Evolutionary conservation across 2,329 filamentous ascomycete genomes (phyloP).

Genomic region (Ophiostoma ulmi): DNA sequence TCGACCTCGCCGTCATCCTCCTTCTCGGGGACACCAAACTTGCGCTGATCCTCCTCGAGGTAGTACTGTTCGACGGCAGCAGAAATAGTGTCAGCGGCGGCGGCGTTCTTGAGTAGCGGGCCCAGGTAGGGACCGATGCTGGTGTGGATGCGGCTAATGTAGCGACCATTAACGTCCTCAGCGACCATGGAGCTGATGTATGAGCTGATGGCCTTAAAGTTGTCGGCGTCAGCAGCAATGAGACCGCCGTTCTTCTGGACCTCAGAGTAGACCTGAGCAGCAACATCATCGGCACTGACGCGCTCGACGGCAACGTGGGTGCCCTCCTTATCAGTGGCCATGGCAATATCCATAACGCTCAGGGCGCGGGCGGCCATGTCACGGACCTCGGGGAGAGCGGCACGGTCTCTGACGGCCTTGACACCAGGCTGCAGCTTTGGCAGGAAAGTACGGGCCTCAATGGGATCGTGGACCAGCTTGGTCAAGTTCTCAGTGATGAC

Average conservation of each 20-base stretch:
- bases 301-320: slow-evolving; percentile 51
- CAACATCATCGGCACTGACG: slow-evolving; percentile 66
- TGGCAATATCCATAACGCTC: slow-evolving; percentile 86
- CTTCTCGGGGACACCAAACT: slow-evolving; percentile 75
- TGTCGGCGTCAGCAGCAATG: slow-evolving; percentile 51
- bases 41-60: slow-evolving; percentile 78
- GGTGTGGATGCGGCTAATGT: slow-evolving; percentile 64
- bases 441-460: slow-evolving; percentile 90
- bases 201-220: slow-evolving; percentile 63
- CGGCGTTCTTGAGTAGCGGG: slow-evolving; percentile 58
- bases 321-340: slow-evolving; percentile 60
- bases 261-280: slow-evolving; percentile 67
- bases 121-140: slow-evolving; percentile 71
- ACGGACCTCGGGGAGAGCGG: slow-evolving; percentile 89
- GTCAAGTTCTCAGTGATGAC: slow-evolving; percentile 98
- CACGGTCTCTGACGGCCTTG: slow-evolving; percentile 77
- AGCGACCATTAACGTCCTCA: slow-evolving; percentile 80
- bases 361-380: slow-evolving; percentile 80
- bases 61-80: slow-evolving; percentile 72
- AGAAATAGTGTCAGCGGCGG: slow-evolving; percentile 59
- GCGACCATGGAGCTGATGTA: slow-evolving; percentile 82
- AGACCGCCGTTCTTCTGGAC: slow-evolving; percentile 61
- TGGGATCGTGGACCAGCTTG: slow-evolving; percentile 90
- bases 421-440: slow-evolving; percentile 93
- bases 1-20: slow-evolving; percentile 90